A percentile compares a stretch with the other conserved stretches of the same genome.
phyloP scores from a whole-genome alignment of 495 filamentous ascomycete species.

The Haplographium delicatum region DNA sequence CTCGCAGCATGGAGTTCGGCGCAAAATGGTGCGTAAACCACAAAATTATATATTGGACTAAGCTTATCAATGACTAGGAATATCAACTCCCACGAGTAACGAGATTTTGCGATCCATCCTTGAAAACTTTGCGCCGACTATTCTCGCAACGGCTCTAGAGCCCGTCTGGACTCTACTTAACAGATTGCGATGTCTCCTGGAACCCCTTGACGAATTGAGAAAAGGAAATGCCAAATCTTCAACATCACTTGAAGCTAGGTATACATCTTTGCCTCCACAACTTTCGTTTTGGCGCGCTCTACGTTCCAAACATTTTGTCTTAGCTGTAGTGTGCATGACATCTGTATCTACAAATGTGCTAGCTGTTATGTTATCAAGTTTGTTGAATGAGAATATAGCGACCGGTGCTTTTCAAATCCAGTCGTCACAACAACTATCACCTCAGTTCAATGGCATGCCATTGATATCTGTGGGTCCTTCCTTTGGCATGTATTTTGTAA shows the following conservation, averaged over 20 bases:
- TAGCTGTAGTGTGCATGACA: conserved; percentile 31
- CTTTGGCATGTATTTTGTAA: no score
- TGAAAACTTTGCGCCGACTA: conserved; percentile 40
- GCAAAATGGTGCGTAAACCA: no score
- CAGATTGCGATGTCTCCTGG: conserved; percentile 36
- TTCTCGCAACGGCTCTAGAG: conserved; percentile 39
- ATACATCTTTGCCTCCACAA: conserved; percentile 42
- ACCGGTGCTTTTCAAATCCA: not conserved
- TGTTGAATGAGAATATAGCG: conserved; percentile 27
- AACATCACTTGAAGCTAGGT: conserved; percentile 32
- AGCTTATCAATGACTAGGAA: no score
- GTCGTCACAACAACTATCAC: not conserved
- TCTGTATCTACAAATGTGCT: conserved; percentile 37
- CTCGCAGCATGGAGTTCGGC: no score
- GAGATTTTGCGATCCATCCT: conserved; percentile 33
- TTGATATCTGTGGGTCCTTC: not conserved
- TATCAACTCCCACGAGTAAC: no score
- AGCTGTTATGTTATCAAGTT: conserved; percentile 29
- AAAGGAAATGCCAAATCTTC: conserved; percentile 25
- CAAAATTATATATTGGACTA: no score
- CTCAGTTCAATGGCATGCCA: conserved; percentile 3
- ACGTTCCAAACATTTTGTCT: conserved; percentile 30
- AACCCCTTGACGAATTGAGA: conserved; percentile 39
- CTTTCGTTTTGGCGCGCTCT: conserved; percentile 34
- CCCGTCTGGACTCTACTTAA: conserved; percentile 41